These are phyloP conservation scores for Ustulina deusta DNA, from an alignment of 2,329 filamentous ascomycete genomes.

Conservation along the genomic window DNA sequence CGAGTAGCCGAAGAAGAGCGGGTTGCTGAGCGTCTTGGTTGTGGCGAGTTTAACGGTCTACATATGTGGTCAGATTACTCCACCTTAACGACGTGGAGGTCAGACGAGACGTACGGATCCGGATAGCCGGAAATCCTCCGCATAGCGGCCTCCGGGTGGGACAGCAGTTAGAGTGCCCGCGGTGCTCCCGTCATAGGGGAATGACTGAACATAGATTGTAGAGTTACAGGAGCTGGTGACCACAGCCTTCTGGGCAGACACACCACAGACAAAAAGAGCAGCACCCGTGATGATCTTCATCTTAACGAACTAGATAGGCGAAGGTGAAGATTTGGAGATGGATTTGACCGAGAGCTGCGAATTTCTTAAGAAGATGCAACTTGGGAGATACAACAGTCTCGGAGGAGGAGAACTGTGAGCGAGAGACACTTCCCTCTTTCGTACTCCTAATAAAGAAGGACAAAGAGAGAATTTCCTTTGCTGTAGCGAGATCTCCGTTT, in stretches of 20 bases:
- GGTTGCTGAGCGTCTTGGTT: background rate
- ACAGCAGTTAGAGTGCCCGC: constrained; percentile 51
- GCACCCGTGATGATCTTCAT: constrained; percentile 11
- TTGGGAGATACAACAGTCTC: background rate
- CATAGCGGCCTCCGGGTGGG: constrained; percentile 10
- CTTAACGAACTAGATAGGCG: background rate
- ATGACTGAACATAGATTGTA: constrained; percentile 53
- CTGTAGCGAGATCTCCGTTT: background rate
- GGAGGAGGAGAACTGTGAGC: background rate
- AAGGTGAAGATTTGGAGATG: background rate
- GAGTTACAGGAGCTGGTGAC: constrained; percentile 52
- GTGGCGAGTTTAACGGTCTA: constrained; percentile 4
- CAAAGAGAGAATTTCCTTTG: background rate
- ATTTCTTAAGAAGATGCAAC: background rate
- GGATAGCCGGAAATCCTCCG: constrained; percentile 13
- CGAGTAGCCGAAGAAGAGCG: constrained; percentile 56
- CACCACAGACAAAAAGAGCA: constrained; percentile 28
- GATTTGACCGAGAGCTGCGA: background rate
- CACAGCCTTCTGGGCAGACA: constrained; percentile 51
- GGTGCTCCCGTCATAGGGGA: constrained; percentile 49
- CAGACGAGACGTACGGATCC: constrained; percentile 15
- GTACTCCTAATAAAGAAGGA: background rate
- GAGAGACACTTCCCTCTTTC: background rate
- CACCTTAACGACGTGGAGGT: background rate
- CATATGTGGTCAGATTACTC: constrained; percentile 16